A percentile compares a stretch with the other conserved stretches of the same genome.
phyloP scores from a whole-genome alignment of 192 early-diverging fungal species.

The Umbelopsis sp. region DNA sequence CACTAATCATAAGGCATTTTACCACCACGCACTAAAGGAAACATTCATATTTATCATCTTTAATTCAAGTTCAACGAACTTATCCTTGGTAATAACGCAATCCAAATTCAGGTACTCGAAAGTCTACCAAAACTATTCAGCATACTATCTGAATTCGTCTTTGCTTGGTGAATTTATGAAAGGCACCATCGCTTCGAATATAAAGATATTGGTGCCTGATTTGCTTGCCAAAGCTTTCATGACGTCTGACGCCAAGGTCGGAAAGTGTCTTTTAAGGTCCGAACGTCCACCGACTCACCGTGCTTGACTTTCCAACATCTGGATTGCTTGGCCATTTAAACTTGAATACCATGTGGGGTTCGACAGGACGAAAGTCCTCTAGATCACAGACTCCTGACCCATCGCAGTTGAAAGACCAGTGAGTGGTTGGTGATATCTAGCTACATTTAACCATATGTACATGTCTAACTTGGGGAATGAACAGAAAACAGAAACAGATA shows the following conservation, averaged over 20 bases:
- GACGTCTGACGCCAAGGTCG: slow-evolving; percentile 18
- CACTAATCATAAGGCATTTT: no score
- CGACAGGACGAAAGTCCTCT: slow-evolving; percentile 22
- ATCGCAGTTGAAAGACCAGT: slow-evolving; percentile 2
- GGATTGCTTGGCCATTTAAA: slow-evolving; percentile 8
- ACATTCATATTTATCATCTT: no score
- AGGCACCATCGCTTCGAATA: no score
- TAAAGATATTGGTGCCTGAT: no score
- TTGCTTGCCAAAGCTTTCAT: not conserved
- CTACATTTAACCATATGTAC: not conserved
- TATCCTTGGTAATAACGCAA: no score
- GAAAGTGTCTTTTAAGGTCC: slow-evolving; percentile 2
- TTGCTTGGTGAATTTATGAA: no score
- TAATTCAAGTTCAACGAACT: no score
- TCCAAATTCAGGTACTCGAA: no score
- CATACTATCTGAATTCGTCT: no score
- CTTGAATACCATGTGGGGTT: slow-evolving; percentile 11
- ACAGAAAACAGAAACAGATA: slow-evolving; percentile 40
- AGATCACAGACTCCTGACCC: slow-evolving; percentile 18
- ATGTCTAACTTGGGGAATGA: not conserved
- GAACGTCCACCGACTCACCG: not conserved
- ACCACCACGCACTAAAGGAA: no score
- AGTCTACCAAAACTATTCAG: no score
- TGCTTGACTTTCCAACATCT: slow-evolving; percentile 9
- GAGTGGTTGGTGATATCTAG: not conserved